Base-by-base conservation (phyloP, 331 rosid genomes). In the Dryas integrifolia region DNA sequence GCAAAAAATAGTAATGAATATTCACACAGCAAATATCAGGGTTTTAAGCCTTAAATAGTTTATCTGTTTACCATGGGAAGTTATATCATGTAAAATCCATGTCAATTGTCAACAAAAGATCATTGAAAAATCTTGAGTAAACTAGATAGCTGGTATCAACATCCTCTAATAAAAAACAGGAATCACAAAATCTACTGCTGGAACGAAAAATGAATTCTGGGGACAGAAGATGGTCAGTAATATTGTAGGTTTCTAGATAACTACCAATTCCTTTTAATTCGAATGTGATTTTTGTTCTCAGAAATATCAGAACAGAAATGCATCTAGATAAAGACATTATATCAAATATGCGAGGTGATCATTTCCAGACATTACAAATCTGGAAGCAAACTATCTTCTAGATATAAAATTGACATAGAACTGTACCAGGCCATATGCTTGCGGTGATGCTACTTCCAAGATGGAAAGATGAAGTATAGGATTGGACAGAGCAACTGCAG, bases 341-440 rank as follows among this genome's bases (percentile, higher is more conserved):
- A 35, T 5, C 58, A 74, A 67, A 10, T 5, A 52, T 61, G 48
- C 59, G 71, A 69, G 59, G 10, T 65, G 41, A 76, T 50, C 45
- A 24, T 73, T 77, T 38, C 70, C 76, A 71, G 48, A 62, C 47
- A 59, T 64, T 46, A 73, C 69, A 79, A 44, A 15, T 65, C 57
- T 56, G 26, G 16, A 69, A 67, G 72, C 73, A 55, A 72, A 77
- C 63, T 10, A 65, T 70, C 71, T 66, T 13, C 51, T 56, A 73
- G 75, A 18, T 66, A 67, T 45, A 67, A 62, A 70, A 83, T 76
- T 50, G 76, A 67, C 72, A 50, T 41, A 77, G 72, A 75, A 76
- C 61, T 62, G 73, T 89, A 91, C 97, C 97, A 94, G 91, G 86
- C 97, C 97, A 66, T 94, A 91, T 67, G 96, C 96, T 86, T 88